phyloP scores from a whole-genome alignment of 2,329 filamentous ascomycete genomes.

The Dryadomyces quercus-mongolicae region DNA sequence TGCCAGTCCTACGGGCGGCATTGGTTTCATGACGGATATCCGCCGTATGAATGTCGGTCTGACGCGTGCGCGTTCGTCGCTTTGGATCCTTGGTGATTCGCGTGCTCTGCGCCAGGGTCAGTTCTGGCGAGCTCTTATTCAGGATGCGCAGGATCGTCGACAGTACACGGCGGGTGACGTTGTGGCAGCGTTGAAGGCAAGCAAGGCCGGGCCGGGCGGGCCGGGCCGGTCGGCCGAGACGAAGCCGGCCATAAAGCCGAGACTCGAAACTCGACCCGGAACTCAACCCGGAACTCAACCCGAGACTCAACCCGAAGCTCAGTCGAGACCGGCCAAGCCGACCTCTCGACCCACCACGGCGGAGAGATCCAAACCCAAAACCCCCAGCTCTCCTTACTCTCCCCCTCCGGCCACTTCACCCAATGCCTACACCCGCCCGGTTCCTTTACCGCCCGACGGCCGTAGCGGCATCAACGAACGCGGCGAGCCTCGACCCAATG shows the following conservation, averaged over 20 bases:
- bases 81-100: conserved; percentile 94
- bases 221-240: background rate
- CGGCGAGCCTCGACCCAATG: conserved; percentile 15
- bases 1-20: conserved; percentile 82
- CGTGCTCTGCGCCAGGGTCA: conserved; percentile 74
- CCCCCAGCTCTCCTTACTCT: conserved; percentile 6
- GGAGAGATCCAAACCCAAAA: background rate
- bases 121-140: conserved; percentile 80
- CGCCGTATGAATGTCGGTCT: conserved; percentile 98
- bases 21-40: conserved; percentile 97
- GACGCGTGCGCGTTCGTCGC: conserved; percentile 87
- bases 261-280: background rate
- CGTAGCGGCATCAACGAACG: conserved; percentile 17
- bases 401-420: conserved; percentile 7
- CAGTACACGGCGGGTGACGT: conserved; percentile 62
- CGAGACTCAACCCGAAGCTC: no score
- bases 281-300: no score
- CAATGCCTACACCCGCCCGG: background rate
- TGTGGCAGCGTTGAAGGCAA: conserved; percentile 29
- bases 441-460: no score
- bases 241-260: background rate
- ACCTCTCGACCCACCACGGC: no score
- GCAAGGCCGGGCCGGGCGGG: conserved; percentile 18
- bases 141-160: conserved; percentile 63
- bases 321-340: background rate